Evolutionary conservation across 1,284 basidiomycete genomes (phyloP), one percentile per base, ranked within the genome.

Genomic region (Porphyrellus sp.): DNA sequence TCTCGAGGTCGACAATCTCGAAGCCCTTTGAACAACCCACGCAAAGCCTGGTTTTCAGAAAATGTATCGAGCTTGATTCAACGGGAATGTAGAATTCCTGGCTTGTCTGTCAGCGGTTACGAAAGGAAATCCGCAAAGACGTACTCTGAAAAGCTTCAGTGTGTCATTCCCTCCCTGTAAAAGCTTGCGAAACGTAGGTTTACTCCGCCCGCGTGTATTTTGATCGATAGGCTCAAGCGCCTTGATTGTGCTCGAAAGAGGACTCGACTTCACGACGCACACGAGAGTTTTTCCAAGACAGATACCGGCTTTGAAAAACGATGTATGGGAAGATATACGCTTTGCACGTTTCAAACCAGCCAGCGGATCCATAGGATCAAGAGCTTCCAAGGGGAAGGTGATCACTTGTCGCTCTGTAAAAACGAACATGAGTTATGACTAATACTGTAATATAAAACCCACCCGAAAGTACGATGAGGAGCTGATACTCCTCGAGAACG

Each of bases 1-100:
- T 97, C 70, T 98, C 95, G 46, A 98, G 80, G 71, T 99, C 97
- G 59, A 99, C 94, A 61, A 99, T 98, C 74, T 99, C 97, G 69
- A 99, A 99, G n/a, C 97, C 97, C 67, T 94, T 91, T 15, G 94
- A 93, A 67, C 94, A 97, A 2, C 96, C 97, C 13, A 99, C 91
- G 68, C 97, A 99, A 54, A 99, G 83, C 74, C 91, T 93, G 50
- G 95, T 98, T 78, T 97, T 98, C 63, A 99, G 80, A 76, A 98
- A 98, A 73, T 98, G 94, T 45, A 99, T 91, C 9, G 94, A 98
- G 58, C 86, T 93, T 46, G 93, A 96, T 72, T 98, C 95, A 16
- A 97, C 93, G 0, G 97, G 96, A 54, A 99, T 98, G 71, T 99
- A 99, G 73, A 99, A 99, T 72, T 99, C 93, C 91, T 93, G 61